Evolutionary conservation across 495 filamentous ascomycete species (phyloP).

Genomic region (Annulohypoxylon bovei): DNA sequence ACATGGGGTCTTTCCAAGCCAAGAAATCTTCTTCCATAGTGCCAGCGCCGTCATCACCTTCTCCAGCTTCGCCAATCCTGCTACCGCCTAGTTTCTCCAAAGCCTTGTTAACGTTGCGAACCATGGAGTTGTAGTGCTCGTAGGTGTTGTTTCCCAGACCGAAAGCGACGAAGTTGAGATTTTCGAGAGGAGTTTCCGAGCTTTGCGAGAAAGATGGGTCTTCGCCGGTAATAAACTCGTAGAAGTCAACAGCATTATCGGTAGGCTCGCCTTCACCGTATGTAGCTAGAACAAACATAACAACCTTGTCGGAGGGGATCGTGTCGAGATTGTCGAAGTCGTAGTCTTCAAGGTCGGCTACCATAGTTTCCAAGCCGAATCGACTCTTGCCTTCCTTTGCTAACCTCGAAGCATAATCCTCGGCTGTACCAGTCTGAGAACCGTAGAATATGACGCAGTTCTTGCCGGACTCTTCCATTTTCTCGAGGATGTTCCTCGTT

Average conservation of each 20-base stretch:
- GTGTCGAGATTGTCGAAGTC: conserved; percentile 95
- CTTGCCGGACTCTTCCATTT: conserved; percentile 94
- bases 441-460: conserved; percentile 99
- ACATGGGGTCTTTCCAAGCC: conserved; percentile 99
- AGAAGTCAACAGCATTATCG: conserved; percentile 98
- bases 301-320: conserved; percentile 88
- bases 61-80: conserved; percentile 86
- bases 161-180: conserved; percentile 93
- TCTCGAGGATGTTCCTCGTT: conserved; percentile 91
- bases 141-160: conserved; percentile 99
- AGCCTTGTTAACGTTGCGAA: conserved; percentile 84
- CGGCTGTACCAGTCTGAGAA: conserved; percentile 97
- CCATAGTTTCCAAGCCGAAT: conserved; percentile 98
- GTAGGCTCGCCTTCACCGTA: conserved; percentile 99
- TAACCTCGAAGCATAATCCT: conserved; percentile 97
- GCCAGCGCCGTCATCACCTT: conserved; percentile 97
- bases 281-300: conserved; percentile 94
- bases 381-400: conserved; percentile 97
- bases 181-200: conserved; percentile 78
- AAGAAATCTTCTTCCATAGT: conserved; percentile 99
- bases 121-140: conserved; percentile 99
- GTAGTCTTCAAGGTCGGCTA: conserved; percentile 97
- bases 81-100: conserved; percentile 82
- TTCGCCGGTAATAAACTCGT: conserved; percentile 90
- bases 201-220: conserved; percentile 83